Evolutionary conservation across 306 rosid species (phyloP), one percentile per base, ranked within the genome.

Genomic region (Casuarina glauca): DNA sequence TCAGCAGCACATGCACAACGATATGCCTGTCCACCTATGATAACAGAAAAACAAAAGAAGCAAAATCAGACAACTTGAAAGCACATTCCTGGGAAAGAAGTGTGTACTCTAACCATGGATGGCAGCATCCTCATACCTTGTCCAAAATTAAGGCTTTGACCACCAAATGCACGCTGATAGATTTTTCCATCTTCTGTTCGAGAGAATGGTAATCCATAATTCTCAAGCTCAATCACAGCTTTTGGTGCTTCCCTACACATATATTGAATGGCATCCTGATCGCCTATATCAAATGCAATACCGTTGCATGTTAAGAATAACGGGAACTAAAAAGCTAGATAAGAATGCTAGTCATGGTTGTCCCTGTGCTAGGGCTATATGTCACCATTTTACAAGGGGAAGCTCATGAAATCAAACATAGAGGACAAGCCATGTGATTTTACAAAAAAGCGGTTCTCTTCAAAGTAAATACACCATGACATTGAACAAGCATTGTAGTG

Each of bases 1-100:
- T 91, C 97, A 81, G 97, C 97, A 70, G 97, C 97, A 83, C 97
- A 93, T 70, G 97, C 97, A 89, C 97, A 93, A 9, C 97, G 97
- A 51, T 89, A 93, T 55, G 97, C 97, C 85, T 93, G 97, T 51
- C 97, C 94, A 79, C 97, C 97, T 93, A 81, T 64, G 78, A 71
- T 75, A 64, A 82, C 53, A 74, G 69, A 74, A 88, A 73, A 58
- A 79, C 12, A 73, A 73, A 55, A 12, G 48, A 78, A 55, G 20
- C 75, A 71, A 77, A 57, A 64, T 79, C 64, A 84, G 66, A 84
- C 63, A 61, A 41, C 49, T 44, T 76, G 69, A 60, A 54, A 26
- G 32, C 13, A 38, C 41, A 69, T 3, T 78, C 20, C 63, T 15
- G 58, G 80, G 72, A 57, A 70, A 35, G 9, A 66, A 45, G 16